Evolutionary conservation across 495 filamentous ascomycete species (phyloP).

Genomic region (Neurospora sp.): DNA sequence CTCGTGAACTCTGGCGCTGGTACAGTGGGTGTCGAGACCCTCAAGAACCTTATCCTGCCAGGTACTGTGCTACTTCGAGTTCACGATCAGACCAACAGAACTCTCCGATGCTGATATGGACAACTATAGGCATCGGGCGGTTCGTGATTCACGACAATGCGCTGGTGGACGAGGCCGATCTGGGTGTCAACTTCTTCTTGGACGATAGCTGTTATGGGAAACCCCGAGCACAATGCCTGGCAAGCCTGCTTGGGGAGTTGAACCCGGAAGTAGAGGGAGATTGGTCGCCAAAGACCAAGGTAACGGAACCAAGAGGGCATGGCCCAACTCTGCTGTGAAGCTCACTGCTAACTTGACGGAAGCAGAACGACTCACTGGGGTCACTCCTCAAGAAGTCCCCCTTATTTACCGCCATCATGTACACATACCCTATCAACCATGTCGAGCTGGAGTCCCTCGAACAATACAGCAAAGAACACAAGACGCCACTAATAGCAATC

Average conservation of each 20-base stretch:
- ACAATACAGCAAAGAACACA: slow-evolving; percentile 45
- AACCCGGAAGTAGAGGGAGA: slow-evolving; percentile 89
- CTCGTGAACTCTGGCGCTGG: slow-evolving; percentile 77
- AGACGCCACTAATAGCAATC: slow-evolving; percentile 69
- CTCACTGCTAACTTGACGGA: slow-evolving; percentile 5
- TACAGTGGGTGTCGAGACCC: slow-evolving; percentile 77
- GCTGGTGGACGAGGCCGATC: slow-evolving; percentile 65
- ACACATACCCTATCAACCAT: slow-evolving; percentile 55
- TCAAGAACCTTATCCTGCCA: slow-evolving; percentile 94
- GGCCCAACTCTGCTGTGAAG: neutral
- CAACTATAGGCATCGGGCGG: slow-evolving; percentile 62
- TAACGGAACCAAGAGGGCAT: slow-evolving; percentile 1
- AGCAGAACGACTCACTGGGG: slow-evolving; percentile 12
- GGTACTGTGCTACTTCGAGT: slow-evolving; percentile 26
- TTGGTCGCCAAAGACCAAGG: slow-evolving; percentile 39
- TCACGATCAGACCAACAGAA: neutral
- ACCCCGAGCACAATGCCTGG: slow-evolving; percentile 68
- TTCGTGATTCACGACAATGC: slow-evolving; percentile 86
- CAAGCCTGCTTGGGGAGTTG: slow-evolving; percentile 69
- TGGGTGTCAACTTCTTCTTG: slow-evolving; percentile 95
- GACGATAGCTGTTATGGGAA: slow-evolving; percentile 68
- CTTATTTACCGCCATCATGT: slow-evolving; percentile 63
- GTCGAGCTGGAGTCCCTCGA: slow-evolving; percentile 49
- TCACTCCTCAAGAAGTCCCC: slow-evolving; percentile 37
- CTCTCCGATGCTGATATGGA: neutral